Conservation (phyloP, 108 stramenopile genomes). For the Fragilaria crotonensis region DNA sequence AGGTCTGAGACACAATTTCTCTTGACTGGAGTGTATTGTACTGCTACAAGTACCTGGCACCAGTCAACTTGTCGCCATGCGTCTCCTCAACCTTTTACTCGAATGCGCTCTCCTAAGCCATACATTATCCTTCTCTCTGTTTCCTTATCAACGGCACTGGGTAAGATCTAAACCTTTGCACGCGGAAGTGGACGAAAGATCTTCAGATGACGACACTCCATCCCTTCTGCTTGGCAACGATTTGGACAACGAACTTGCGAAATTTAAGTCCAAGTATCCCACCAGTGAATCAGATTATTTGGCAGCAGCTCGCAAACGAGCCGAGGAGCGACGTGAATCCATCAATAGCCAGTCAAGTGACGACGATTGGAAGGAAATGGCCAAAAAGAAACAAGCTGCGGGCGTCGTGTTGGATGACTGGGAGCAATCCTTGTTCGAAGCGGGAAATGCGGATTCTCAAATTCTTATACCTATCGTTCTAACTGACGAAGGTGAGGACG, state of each 20-base stretch:
- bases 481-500: conserved; percentile 1
- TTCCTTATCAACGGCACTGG: too few relatives aligned
- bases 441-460: conserved; percentile 36
- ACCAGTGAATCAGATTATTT: conserved; percentile 37
- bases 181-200: too few relatives aligned
- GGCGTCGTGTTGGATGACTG: conserved; percentile 35
- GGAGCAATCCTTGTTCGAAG: conserved; percentile 36
- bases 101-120: too few relatives aligned
- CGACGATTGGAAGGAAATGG: conserved; percentile 30
- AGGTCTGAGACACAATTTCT: too few relatives aligned
- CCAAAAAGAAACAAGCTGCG: conserved; percentile 23
- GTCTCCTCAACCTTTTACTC: too few relatives aligned
- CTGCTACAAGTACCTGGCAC: too few relatives aligned
- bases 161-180: too few relatives aligned
- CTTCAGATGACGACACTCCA: background rate
- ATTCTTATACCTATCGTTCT: conserved; percentile 23
- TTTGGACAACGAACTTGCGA: conserved; percentile 11
- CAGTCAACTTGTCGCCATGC: too few relatives aligned
- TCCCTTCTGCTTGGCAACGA: background rate
- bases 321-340: conserved; percentile 16
- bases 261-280: conserved; percentile 18
- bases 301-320: conserved; percentile 32
- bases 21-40: too few relatives aligned
- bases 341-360: conserved; percentile 19
- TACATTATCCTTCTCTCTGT: too few relatives aligned